Evolutionary conservation across 108 stramenopile species (phyloP), one percentile per base, ranked within the genome.

Genomic region (Heterococcus sp.): DNA sequence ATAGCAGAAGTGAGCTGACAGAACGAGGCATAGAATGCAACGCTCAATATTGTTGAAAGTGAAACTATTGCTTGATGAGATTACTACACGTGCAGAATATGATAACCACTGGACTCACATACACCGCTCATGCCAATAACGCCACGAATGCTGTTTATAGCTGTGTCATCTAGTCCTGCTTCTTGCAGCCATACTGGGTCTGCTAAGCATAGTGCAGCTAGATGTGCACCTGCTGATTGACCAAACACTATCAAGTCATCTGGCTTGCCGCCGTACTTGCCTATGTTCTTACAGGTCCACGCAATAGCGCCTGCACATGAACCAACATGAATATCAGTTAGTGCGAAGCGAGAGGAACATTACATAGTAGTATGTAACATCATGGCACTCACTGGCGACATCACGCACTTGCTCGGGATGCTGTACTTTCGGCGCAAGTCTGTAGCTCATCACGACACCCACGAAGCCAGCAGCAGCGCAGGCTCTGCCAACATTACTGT

Each of bases 361-460:
- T n/a, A n/a, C n/a, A n/a, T n/a, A n/a, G n/a, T n/a, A n/a, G n/a
- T n/a, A n/a, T n/a, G n/a, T n/a, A n/a, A n/a, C n/a, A n/a, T n/a
- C n/a, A n/a, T n/a, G n/a, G n/a, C n/a, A n/a, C 75, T 75, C 35
- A 75, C 70, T 68, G 26, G 70, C 75, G 26, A 84, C 83, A 30
- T 84, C 83, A 30, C 37, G 39, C 33, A 84, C 64, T 69, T 84
- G 83, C 69, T 76, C 83, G 2, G 75, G 70, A 39, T 75, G 75
- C 64, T 71, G 65, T 27, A 76, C 67, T 2, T 3, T 70, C 14
- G 83, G 83, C 37, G 75, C 83, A 33, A 84, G 71, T 28, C 83
- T 67, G 69, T 84, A 84, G 11, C 75, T 76, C 38, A 84, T 84
- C 14, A 84, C 75, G 26, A 84, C 68, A 34, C 75, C 83, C n/a